Evolutionary conservation across 2,329 filamentous ascomycete species (phyloP).

Genomic region (Fusarium bulbicola): DNA sequence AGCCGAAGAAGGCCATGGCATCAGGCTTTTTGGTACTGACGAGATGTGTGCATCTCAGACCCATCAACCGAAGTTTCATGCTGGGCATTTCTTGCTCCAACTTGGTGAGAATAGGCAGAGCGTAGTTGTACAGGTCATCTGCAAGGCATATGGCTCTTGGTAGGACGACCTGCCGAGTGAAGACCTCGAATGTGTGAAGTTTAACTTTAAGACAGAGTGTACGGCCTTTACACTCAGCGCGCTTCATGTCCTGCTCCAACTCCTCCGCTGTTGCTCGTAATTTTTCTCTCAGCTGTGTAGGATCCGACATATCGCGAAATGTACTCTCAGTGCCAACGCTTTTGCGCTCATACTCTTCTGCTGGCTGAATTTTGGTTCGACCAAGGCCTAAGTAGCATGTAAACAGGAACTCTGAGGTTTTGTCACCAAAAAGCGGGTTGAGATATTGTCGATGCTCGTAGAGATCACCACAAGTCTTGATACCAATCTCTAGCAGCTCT

Average conservation of each 20-base stretch:
- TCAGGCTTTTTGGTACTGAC: slow-evolving; percentile 85
- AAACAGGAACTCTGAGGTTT: slow-evolving; percentile 87
- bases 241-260: slow-evolving; percentile 83
- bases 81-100: slow-evolving; percentile 83
- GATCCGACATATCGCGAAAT: slow-evolving; percentile 81
- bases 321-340: slow-evolving; percentile 94
- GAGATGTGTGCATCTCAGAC: slow-evolving; percentile 86
- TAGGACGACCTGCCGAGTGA: slow-evolving; percentile 81
- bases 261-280: slow-evolving; percentile 84
- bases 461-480: slow-evolving; percentile 90
- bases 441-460: slow-evolving; percentile 79
- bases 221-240: slow-evolving; percentile 86
- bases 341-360: slow-evolving; percentile 90
- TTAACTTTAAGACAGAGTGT: slow-evolving; percentile 94
- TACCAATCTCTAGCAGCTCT: slow-evolving; percentile 85
- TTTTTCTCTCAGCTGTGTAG: slow-evolving; percentile 75
- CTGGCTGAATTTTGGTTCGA: slow-evolving; percentile 83
- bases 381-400: slow-evolving; percentile 87
- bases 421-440: slow-evolving; percentile 85
- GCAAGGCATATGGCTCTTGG: slow-evolving; percentile 77
- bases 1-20: slow-evolving; percentile 81
- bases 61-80: slow-evolving; percentile 86
- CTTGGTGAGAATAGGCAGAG: slow-evolving; percentile 84
- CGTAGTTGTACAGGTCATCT: slow-evolving; percentile 84
- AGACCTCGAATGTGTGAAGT: slow-evolving; percentile 90